Evolutionary conservation across 805 yeast genomes (phyloP).

Genomic region (Nakazawaea sp.): DNA sequence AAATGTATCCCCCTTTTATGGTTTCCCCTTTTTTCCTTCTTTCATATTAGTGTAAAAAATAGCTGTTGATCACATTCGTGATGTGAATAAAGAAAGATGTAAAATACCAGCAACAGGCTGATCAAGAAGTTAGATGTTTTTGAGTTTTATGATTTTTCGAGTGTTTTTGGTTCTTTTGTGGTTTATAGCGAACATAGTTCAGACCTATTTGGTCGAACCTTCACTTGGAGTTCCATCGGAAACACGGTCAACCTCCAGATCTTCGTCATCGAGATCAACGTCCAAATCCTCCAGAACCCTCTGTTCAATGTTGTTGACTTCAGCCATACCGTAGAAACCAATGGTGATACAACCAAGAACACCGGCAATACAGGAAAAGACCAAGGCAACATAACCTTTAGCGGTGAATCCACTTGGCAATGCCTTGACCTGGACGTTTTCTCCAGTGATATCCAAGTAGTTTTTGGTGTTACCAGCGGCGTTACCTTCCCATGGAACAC

Average conservation of each 20-base stretch:
- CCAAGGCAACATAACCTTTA: slow-evolving; percentile 89
- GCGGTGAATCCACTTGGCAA: slow-evolving; percentile 92
- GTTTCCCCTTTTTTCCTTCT: too few relatives aligned
- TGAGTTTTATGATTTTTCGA: too few relatives aligned
- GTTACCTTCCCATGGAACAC: slow-evolving; percentile 59
- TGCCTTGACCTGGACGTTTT: slow-evolving; percentile 56
- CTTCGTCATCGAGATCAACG: slow-evolving; percentile 34
- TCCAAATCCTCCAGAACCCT: slow-evolving; percentile 52
- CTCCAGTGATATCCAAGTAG: slow-evolving; percentile 64
- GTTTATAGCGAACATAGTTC: not conserved
- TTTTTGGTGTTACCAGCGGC: slow-evolving; percentile 78
- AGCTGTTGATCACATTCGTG: too few relatives aligned
- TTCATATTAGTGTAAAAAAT: too few relatives aligned
- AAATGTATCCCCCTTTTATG: too few relatives aligned
- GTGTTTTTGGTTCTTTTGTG: not conserved
- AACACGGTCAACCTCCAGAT: slow-evolving; percentile 21
- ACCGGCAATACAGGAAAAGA: slow-evolving; percentile 84
- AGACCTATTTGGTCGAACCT: not conserved
- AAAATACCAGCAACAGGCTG: too few relatives aligned
- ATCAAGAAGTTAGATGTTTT: too few relatives aligned
- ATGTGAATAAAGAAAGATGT: too few relatives aligned
- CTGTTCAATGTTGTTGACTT: slow-evolving; percentile 61
- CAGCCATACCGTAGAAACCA: slow-evolving; percentile 80
- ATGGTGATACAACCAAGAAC: slow-evolving; percentile 73
- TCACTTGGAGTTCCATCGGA: not conserved